Base-by-base conservation (phyloP, 2,329 filamentous ascomycete species). In the Ophiostoma sp. region DNA sequence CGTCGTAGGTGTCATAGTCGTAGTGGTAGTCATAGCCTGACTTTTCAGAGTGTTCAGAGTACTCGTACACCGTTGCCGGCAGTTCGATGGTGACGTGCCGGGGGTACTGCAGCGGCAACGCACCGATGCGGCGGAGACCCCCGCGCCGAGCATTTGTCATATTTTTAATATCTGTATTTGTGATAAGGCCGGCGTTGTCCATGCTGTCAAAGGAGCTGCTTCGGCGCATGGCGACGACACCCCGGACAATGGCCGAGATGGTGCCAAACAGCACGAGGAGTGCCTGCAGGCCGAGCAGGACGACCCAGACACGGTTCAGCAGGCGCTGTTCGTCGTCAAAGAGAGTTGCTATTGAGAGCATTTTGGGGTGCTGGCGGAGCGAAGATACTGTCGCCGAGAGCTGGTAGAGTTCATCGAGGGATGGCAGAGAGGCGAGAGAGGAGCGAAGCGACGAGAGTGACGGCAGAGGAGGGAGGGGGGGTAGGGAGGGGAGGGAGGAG, bases 271-370 rank as follows among this genome's bases (percentile, higher is more conserved):
- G 68, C 1, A 77, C 76, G 66, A 78, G 76, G 27, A 77, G 64
- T 1, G 75, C 76, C 72, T 78, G 75, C 3, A 78, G 69, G 31
- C 75, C 74, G 17, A 78, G 69, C 57, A 78, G 71, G 17, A 74
- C 72, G 41, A 77, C 74, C 77, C 77, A 78, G 39, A 78, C 69
- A 44, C 72, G 72, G 73, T 78, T 76, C 33, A 78, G 75, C 36
- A 77, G 68, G 67, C 74, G 70, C 72, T 78, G 73, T 68, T 78
- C 76, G 68, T 76, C 73, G 54, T 72, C 73, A 65, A 74, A 71
- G 64, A 76, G 72, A 5, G 70, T 72, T 6, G 69, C 73, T 20
- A 74, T 73, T 11, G 67, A 62, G 33, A 74, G 71, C 72, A 74
- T 74, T 17, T 23, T 67, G 48, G 69, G 67, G n/a, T 60, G 69